Evolutionary conservation across 2,329 filamentous ascomycete species (phyloP).

Genomic region (Paraphoma chrysanthemicola): DNA sequence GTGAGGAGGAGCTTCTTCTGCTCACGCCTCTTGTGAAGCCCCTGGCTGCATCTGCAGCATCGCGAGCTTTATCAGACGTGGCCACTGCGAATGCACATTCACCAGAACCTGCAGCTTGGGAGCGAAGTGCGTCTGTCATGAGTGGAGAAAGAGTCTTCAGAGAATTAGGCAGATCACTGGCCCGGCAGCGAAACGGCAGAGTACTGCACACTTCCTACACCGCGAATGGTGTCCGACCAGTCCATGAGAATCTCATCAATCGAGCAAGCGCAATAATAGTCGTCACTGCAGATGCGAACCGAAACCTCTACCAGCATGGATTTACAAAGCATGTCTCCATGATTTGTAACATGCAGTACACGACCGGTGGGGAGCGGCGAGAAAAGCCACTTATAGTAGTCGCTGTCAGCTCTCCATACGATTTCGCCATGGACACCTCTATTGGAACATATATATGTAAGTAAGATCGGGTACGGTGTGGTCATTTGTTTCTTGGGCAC

Average conservation of each 20-base stretch:
- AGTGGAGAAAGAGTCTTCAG: constrained; percentile 93
- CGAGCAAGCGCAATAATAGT: constrained; percentile 88
- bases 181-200: constrained; percentile 82
- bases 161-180: constrained; percentile 86
- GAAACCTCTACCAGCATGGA: constrained; percentile 90
- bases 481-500: too few species aligned
- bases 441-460: constrained; percentile 88
- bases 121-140: constrained; percentile 72
- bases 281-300: constrained; percentile 90
- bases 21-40: constrained; percentile 91
- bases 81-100: constrained; percentile 58
- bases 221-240: constrained; percentile 86
- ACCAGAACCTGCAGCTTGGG: constrained; percentile 63
- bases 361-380: constrained; percentile 71
- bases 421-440: constrained; percentile 90
- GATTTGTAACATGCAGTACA: constrained; percentile 84
- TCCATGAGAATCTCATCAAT: constrained; percentile 92
- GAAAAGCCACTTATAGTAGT: constrained; percentile 90
- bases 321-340: constrained; percentile 97
- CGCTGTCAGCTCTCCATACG: constrained; percentile 92
- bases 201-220: constrained; percentile 95
- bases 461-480: too few species aligned
- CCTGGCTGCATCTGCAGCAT: constrained; percentile 85
- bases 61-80: constrained; percentile 71
- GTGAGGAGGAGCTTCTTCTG: constrained; percentile 86